phyloP scores from a whole-genome alignment of 352 stramenopile genomes.

The Phytophthora aleatoria region DNA sequence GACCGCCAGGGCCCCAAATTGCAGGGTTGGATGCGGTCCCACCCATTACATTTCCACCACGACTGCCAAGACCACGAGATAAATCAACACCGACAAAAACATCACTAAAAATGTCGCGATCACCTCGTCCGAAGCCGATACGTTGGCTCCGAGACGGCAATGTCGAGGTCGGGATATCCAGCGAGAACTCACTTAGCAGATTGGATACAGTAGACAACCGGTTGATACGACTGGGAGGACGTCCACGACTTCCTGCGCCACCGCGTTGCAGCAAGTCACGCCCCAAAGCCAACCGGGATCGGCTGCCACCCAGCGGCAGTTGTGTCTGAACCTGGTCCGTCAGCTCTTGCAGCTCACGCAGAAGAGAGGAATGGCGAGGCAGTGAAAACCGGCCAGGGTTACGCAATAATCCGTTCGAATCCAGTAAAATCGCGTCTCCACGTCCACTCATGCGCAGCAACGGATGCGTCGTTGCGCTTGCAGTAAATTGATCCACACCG shows the following conservation, averaged over 20 bases:
- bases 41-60: slow-evolving; percentile 36
- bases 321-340: slow-evolving; percentile 82
- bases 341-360: slow-evolving; percentile 77
- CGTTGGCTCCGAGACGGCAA: slow-evolving; percentile 40
- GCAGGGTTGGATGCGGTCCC: slow-evolving; percentile 17
- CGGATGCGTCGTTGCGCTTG: slow-evolving; percentile 37
- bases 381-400: slow-evolving; percentile 44
- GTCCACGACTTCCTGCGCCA: slow-evolving; percentile 39
- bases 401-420: slow-evolving; percentile 35
- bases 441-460: slow-evolving; percentile 47
- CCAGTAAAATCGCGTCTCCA: slow-evolving; percentile 37
- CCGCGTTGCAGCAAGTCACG: slow-evolving; percentile 54
- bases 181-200: slow-evolving; percentile 81
- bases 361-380: slow-evolving; percentile 69
- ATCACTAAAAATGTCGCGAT: slow-evolving; percentile 57
- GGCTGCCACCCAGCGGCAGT: slow-evolving; percentile 37
- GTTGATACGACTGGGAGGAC: slow-evolving; percentile 66
- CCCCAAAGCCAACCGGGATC: slow-evolving; percentile 39
- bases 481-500: slow-evolving; percentile 17
- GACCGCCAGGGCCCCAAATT: slow-evolving; percentile 45
- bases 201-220: slow-evolving; percentile 75
- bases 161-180: slow-evolving; percentile 66
- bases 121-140: slow-evolving; percentile 46
- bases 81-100: slow-evolving; percentile 43
- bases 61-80: slow-evolving; percentile 43